Conservation (phyloP, 345 rosid genomes). For the Sapria himalayana region DNA sequence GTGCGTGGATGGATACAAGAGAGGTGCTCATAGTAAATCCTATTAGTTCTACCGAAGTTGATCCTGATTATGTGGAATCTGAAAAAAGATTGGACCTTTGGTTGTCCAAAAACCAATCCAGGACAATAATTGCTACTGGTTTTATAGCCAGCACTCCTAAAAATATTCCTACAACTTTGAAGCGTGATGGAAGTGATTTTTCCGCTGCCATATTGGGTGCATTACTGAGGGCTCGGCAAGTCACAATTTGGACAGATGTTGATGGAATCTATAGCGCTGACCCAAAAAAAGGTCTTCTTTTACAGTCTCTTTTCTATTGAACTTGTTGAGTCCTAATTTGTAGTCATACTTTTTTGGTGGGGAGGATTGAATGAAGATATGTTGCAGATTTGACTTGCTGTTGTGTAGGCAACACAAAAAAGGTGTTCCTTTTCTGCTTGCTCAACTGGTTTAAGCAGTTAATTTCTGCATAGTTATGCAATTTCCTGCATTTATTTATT, state of each 20-base stretch:
- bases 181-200: constrained; percentile 98
- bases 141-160: constrained; percentile 94
- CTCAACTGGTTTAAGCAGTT: too few species aligned
- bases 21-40: constrained; percentile 86
- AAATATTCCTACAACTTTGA: constrained; percentile 88
- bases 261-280: constrained; percentile 98
- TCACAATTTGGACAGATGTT: constrained; percentile 98
- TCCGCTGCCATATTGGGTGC: constrained; percentile 97
- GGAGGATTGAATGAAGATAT: too few species aligned
- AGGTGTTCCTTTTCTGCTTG: too few species aligned
- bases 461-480: too few species aligned
- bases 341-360: too few species aligned
- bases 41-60: constrained; percentile 75
- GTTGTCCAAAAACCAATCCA: constrained; percentile 43
- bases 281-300: constrained; percentile 98
- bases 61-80: constrained; percentile 73
- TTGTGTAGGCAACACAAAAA: too few species aligned
- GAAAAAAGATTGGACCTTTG: constrained; percentile 62
- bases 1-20: constrained; percentile 97
- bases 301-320: too few species aligned
- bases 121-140: constrained; percentile 74
- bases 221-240: constrained; percentile 51
- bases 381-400: too few species aligned
- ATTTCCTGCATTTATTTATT: too few species aligned
- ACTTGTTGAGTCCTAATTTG: too few species aligned